Conservation (phyloP, 176 grass and related monocot species). For the Oryza punctata region DNA sequence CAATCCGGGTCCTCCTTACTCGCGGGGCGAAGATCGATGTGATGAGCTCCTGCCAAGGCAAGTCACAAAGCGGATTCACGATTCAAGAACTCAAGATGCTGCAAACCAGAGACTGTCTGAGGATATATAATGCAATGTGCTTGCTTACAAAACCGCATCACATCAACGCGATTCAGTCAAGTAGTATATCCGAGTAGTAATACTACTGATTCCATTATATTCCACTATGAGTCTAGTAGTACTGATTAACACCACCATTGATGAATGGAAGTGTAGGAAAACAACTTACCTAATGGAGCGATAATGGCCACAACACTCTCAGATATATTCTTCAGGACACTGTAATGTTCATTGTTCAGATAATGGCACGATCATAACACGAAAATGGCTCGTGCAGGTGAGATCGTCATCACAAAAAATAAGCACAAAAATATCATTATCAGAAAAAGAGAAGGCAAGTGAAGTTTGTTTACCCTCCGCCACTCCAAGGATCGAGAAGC, state of each 20-base stretch:
- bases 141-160: too few relatives aligned
- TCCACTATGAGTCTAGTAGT: background rate
- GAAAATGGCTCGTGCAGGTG: conserved; percentile 23
- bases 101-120: background rate
- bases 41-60: conserved; percentile 72
- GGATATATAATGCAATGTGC: too few relatives aligned
- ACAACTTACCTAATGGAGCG: conserved; percentile 73
- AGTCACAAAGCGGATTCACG: background rate
- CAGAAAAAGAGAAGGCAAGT: background rate
- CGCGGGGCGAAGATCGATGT: conserved; percentile 71
- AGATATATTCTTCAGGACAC: conserved; percentile 88
- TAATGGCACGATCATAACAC: conserved; percentile 28
- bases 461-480: conserved; percentile 69
- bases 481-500: conserved; percentile 93
- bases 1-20: conserved; percentile 76
- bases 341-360: conserved; percentile 48
- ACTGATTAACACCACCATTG: background rate
- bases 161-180: background rate
- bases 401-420: background rate
- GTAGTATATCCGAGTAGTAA: background rate
- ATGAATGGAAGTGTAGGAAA: background rate
- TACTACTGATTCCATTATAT: background rate
- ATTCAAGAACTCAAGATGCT: background rate
- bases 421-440: background rate
- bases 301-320: conserved; percentile 78